Base-by-base conservation (phyloP, 257 asterid genomes). In the Galeopsis tetrahit region DNA sequence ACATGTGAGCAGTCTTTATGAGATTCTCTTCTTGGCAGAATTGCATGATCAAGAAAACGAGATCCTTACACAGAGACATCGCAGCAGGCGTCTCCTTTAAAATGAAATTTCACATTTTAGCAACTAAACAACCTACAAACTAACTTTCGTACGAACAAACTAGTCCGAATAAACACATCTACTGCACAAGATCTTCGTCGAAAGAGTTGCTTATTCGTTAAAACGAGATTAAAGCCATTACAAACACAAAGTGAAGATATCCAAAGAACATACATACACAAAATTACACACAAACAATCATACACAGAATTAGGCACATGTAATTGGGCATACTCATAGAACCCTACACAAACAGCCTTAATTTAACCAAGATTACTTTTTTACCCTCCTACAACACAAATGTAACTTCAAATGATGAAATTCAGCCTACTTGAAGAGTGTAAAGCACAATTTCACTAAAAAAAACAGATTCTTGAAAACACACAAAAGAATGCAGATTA, bases 1-100 rank as follows among this genome's bases (percentile, higher is more conserved):
- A 92, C 96, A 75, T 64, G 82, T 84, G 97, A 48, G 86, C 93
- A 36, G 96, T 86, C 71, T 77, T 82, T 28, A 74, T 75, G 36
- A 92, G 85, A 51, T 88, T 88, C 77, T 86, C 93, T 81, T 89
- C 97, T 32, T 76, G 65, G 60, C 94, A 86, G 53, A 91, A 89
- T 80, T 91, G 95, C 73, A 87, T 59, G 44, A 91, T 84, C 87
- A 91, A 79, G 82, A 83, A 83, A 14, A 86, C 62, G 48, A 91
- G 93, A 70, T 91, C 97, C 67, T 76, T 87, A 49, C 75, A 5
- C 11, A 85, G 87, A 69, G 90, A 71, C 90, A 84, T 82, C 40
- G 55, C 57, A 52, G 43, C 38, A 10, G 28, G 33, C 7, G 38
- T 43, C 64, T n/a, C 73, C 68, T 61, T 6, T 2, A 1, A 62